Evolutionary conservation across 2,329 filamentous ascomycete species (phyloP).

Genomic region (Ceratocystis smalleyi): DNA sequence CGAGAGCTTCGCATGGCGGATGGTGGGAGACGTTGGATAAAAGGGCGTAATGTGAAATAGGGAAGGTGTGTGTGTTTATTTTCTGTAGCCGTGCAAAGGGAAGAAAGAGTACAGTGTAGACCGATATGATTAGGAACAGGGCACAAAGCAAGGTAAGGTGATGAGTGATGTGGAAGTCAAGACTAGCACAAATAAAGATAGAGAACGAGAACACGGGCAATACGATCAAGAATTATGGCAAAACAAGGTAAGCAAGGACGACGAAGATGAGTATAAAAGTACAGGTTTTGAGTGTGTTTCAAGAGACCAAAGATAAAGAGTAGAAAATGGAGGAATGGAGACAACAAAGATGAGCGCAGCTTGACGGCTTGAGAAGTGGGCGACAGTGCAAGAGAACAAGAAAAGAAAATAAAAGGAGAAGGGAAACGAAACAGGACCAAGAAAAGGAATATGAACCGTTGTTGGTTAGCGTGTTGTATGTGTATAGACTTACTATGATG

Average conservation of each 20-base stretch:
- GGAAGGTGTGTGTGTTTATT: background rate
- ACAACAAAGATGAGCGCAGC: background rate
- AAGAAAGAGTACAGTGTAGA: background rate
- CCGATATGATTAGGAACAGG: background rate
- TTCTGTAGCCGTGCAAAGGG: background rate
- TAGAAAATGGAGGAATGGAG: background rate
- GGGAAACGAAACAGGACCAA: background rate
- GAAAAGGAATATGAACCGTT: background rate
- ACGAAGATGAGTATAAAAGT: background rate
- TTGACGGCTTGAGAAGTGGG: background rate
- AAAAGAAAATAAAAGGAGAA: background rate
- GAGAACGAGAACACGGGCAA: background rate
- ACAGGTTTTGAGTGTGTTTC: background rate
- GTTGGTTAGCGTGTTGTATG: background rate
- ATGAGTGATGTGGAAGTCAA: background rate
- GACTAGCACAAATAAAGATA: background rate
- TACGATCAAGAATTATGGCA: background rate
- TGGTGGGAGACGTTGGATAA: conserved; percentile 7
- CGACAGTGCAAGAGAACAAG: background rate
- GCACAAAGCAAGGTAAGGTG: background rate
- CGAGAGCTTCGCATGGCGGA: conserved; percentile 10
- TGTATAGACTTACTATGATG: background rate
- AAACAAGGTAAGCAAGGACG: background rate
- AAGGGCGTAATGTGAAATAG: conserved; percentile 5
- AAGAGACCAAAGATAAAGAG: background rate